Conservation (phyloP, 257 asterid genomes). For the Ajuga chamaepitys region DNA sequence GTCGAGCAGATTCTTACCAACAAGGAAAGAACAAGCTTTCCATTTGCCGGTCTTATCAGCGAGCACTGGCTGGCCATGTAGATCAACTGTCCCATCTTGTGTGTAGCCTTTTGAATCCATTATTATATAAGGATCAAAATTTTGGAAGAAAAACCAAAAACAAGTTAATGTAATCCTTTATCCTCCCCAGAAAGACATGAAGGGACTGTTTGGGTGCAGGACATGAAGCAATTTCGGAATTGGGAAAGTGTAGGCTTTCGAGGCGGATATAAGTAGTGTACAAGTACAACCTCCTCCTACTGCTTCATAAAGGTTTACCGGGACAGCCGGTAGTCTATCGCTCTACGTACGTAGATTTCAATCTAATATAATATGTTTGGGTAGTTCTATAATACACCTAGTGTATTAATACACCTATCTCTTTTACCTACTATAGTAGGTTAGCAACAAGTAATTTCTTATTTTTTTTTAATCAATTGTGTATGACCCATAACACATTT, state of each 20-base stretch:
- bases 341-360: too few relatives aligned
- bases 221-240: conserved; percentile 8
- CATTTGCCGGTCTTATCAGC: conserved; percentile 74
- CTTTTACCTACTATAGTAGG: too few relatives aligned
- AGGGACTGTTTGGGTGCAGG: conserved; percentile 6
- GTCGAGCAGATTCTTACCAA: conserved; percentile 32
- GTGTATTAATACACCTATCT: too few relatives aligned
- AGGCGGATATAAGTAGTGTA: conserved; percentile 20
- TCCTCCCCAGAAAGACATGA: neutral
- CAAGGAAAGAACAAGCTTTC: conserved; percentile 84
- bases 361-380: too few relatives aligned
- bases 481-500: too few relatives aligned
- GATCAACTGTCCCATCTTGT: conserved; percentile 78
- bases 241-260: conserved; percentile 8
- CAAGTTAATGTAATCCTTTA: too few relatives aligned
- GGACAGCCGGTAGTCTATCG: conserved; percentile 24
- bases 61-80: conserved; percentile 59
- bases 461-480: too few relatives aligned
- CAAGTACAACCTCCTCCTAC: neutral
- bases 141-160: too few relatives aligned
- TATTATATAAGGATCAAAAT: neutral
- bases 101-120: conserved; percentile 69
- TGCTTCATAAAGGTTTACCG: conserved; percentile 6
- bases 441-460: too few relatives aligned
- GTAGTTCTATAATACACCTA: too few relatives aligned